Base-by-base conservation (phyloP, 257 asterid genomes). In the Henckelia pumila region DNA sequence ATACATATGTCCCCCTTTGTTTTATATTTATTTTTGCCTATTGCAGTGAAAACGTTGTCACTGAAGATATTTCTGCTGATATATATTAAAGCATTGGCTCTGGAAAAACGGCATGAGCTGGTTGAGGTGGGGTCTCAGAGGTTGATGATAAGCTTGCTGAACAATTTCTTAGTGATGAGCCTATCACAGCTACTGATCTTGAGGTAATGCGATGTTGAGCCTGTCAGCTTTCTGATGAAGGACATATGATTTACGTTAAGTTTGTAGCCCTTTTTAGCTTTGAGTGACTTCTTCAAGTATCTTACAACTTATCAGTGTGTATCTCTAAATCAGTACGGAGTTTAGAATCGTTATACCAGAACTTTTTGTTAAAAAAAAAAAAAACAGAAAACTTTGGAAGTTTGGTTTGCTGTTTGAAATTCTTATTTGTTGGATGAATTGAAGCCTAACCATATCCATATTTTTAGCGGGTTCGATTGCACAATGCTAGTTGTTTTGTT, bases 81-180 rank as follows among this genome's bases (percentile, higher is more conserved):
- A n/a, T n/a, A n/a, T n/a, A 64, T 88, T 71, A 85, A 84, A 82
- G 89, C 78, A 59, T 32, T 73, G 60, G 93, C 89, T 72, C 74
- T 77, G 62, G 95, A 91, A 73, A 94, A 91, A 77, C 89, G 97
- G n/a, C 95, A 86, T 63, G 97, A 94, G 66, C 84, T 94, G 60
- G 71, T 94, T 79, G 99, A 94, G 83, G 72, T 66, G 20, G n/a
- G n/a, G 97, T 91, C 62, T 94, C 97, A 20, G 99, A 94, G 86
- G 97, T 94, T 79, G 97, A 94, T 80, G 99, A 94, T 75, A 62
- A 78, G 69, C 95, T 94, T 73, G 99, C 99, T 1, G 99, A 88
- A 78, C 73, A 82, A 63, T 94, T 91, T 79, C 91, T 94, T 44
- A 87, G 84, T 28, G 99, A 94, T 73, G 97, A 94, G 59, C 96